Evolutionary conservation across 192 early-diverging fungal species (phyloP).

Genomic region (Podila minutissima): DNA sequence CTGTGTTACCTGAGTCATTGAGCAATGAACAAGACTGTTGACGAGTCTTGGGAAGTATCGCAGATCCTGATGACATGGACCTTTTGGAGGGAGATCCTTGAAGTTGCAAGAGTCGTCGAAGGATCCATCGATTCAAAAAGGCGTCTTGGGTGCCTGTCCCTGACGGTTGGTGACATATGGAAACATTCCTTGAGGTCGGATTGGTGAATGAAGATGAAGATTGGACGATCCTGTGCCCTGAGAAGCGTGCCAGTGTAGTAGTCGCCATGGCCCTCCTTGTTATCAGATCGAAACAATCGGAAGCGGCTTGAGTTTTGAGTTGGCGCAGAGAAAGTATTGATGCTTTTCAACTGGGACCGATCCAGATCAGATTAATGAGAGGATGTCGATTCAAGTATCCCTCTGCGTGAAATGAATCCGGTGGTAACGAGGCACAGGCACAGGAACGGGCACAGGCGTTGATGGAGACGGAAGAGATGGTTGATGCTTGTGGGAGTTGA

Average conservation of each 20-base stretch:
- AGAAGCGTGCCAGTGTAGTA: not conserved
- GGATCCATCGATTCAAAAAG: not conserved
- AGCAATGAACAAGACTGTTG: not conserved
- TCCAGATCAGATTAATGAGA: not conserved
- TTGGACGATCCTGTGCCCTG: not conserved
- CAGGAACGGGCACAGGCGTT: too few species aligned
- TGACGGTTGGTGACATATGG: not conserved
- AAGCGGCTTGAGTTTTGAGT: not conserved
- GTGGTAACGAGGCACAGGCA: too few species aligned
- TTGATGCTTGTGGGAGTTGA: too few species aligned
- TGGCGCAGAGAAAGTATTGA: not conserved
- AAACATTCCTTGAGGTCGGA: not conserved
- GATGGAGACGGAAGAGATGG: too few species aligned
- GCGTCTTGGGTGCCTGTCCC: not conserved
- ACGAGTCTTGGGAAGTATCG: not conserved
- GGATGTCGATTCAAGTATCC: too few species aligned
- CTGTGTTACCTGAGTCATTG: not conserved
- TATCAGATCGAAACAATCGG: not conserved
- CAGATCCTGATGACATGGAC: not conserved
- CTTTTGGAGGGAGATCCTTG: not conserved
- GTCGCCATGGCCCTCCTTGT: not conserved
- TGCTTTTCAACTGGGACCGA: not conserved
- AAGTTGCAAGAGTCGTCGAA: not conserved
- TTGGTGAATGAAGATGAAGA: not conserved
- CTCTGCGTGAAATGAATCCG: too few species aligned